These are phyloP conservation scores for Hirsutella minnesotensis DNA, from an alignment of 2,329 filamentous ascomycete genomes.

Conservation along the genomic window DNA sequence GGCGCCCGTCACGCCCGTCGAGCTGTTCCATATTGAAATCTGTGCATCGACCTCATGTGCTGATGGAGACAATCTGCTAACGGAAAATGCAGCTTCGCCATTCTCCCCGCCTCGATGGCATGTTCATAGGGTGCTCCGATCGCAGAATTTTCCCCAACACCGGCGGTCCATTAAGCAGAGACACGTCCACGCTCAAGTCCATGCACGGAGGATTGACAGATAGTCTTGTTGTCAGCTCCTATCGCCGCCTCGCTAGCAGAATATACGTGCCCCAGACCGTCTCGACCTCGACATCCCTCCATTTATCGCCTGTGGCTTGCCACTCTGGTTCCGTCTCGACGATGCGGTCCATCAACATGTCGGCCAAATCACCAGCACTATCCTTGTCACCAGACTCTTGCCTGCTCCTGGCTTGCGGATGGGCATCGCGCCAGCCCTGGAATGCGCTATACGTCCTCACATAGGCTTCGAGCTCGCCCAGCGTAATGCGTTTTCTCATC, in stretches of 20 bases:
- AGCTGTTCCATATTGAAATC: too few species aligned
- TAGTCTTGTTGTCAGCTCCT: neutral
- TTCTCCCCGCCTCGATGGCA: too few species aligned
- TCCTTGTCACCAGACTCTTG: constrained; percentile 25
- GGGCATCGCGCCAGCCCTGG: constrained; percentile 43
- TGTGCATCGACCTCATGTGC: too few species aligned
- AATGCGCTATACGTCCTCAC: constrained; percentile 48
- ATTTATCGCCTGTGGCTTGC: constrained; percentile 33
- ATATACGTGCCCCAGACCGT: constrained; percentile 51
- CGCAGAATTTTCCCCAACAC: too few species aligned
- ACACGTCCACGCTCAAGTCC: too few species aligned
- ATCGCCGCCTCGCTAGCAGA: constrained; percentile 34
- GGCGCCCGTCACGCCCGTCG: too few species aligned
- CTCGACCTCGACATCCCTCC: constrained; percentile 42
- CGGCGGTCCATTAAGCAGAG: too few species aligned
- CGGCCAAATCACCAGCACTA: constrained; percentile 48
- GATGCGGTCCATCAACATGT: constrained; percentile 49
- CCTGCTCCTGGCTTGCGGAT: constrained; percentile 36
- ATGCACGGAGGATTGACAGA: neutral
- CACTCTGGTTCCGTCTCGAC: constrained; percentile 39
- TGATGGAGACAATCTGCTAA: too few species aligned
- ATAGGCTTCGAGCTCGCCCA: constrained; percentile 50
- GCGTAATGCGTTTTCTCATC: constrained; percentile 39
- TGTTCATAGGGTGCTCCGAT: too few species aligned
- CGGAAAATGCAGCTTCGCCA: too few species aligned